Conservation (phyloP, 306 rosid genomes). For the Corylus avellana region DNA sequence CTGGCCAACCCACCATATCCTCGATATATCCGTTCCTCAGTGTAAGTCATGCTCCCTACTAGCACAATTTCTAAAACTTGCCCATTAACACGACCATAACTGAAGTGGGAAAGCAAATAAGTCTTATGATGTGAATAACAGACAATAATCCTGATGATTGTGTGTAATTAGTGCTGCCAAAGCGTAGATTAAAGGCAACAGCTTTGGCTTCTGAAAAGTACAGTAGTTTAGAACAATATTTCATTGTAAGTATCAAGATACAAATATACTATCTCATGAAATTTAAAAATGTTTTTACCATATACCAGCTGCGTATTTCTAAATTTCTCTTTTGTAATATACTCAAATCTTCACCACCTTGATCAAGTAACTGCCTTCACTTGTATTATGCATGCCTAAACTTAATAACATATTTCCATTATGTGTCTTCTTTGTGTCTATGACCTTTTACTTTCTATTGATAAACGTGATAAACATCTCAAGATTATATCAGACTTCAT, state of each 20-base stretch:
- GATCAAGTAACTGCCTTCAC: background rate
- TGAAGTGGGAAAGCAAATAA: background rate
- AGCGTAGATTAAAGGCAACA: background rate
- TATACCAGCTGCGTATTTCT: background rate
- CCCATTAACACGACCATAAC: background rate
- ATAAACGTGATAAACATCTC: too few species aligned
- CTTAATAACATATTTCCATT: background rate
- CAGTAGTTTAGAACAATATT: too few species aligned
- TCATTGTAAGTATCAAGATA: background rate
- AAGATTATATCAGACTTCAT: too few species aligned
- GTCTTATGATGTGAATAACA: background rate
- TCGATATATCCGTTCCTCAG: background rate
- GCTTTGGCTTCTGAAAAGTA: background rate
- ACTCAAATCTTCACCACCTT: background rate
- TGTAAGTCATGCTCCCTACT: background rate
- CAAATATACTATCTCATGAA: background rate
- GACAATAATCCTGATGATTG: background rate
- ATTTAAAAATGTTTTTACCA: background rate
- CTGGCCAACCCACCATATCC: background rate
- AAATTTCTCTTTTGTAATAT: background rate
- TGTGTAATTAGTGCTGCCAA: background rate
- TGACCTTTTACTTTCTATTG: background rate
- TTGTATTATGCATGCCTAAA: background rate
- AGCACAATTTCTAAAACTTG: background rate
- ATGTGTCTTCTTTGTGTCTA: background rate